Evolutionary conservation across 768 basidiomycete genomes (phyloP).

Genomic region (Pholiota conissans): DNA sequence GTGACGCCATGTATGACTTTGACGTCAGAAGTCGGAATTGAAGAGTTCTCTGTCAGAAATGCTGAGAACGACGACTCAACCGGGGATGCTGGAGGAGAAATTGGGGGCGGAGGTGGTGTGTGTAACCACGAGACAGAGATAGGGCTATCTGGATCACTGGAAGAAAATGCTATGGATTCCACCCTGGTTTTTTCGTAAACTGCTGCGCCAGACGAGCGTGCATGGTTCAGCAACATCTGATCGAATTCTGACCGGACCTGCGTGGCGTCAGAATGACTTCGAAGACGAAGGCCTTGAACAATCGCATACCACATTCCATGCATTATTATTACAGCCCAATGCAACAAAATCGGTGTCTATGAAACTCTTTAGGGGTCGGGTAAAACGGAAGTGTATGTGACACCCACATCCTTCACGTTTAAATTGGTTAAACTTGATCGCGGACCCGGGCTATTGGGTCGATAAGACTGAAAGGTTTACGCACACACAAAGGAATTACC

Average conservation of each 20-base stretch:
- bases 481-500: slow-evolving; percentile 26
- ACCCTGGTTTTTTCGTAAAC: slow-evolving; percentile 59
- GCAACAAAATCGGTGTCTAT: slow-evolving; percentile 63
- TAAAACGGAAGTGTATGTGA: slow-evolving; percentile 1
- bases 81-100: slow-evolving; percentile 42
- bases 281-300: background rate
- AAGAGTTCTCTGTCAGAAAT: slow-evolving; percentile 18
- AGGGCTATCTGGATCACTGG: slow-evolving; percentile 40
- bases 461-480: too few species aligned
- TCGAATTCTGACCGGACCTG: slow-evolving; percentile 65
- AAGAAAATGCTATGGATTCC: slow-evolving; percentile 44
- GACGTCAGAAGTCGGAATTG: slow-evolving; percentile 8
- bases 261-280: background rate
- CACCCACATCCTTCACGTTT: slow-evolving; percentile 64
- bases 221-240: slow-evolving; percentile 55
- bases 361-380: background rate
- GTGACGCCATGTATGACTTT: slow-evolving; percentile 45
- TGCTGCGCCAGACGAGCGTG: slow-evolving; percentile 47
- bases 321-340: slow-evolving; percentile 50
- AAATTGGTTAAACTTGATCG: slow-evolving; percentile 63
- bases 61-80: slow-evolving; percentile 26
- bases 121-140: slow-evolving; percentile 56
- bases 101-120: slow-evolving; percentile 38
- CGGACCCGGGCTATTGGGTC: slow-evolving; percentile 52
- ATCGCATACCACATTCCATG: slow-evolving; percentile 63